Conservation (phyloP, 371 early-diverging fungal species). For the Actinomortierella ambigua region DNA sequence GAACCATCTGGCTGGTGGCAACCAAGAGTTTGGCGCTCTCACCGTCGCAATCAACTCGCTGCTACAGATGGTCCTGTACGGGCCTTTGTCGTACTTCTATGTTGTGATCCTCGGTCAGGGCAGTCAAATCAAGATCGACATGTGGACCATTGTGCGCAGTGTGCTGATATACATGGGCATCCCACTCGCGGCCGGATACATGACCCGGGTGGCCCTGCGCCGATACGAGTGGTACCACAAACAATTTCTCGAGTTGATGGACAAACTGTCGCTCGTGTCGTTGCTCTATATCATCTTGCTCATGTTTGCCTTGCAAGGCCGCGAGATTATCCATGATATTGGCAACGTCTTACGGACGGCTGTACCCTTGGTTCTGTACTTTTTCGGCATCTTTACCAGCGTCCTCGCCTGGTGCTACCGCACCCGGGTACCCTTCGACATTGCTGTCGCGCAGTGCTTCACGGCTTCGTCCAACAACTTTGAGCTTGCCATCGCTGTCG, state of each 20-base stretch:
- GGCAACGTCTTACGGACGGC: constrained; percentile 67
- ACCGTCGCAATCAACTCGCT: constrained; percentile 74
- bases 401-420: constrained; percentile 50
- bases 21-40: constrained; percentile 70
- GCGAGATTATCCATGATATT: constrained; percentile 66
- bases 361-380: constrained; percentile 74
- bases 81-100: constrained; percentile 65
- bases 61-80: constrained; percentile 69
- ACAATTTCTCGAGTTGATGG: constrained; percentile 58
- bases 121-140: constrained; percentile 47
- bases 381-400: constrained; percentile 59
- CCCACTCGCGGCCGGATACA: constrained; percentile 63
- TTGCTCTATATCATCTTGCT: constrained; percentile 73
- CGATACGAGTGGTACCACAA: constrained; percentile 59
- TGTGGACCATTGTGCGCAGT: constrained; percentile 62
- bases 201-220: constrained; percentile 58
- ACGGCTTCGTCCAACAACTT: constrained; percentile 80
- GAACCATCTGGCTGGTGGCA: constrained; percentile 72
- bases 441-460: constrained; percentile 67
- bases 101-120: constrained; percentile 56
- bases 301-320: constrained; percentile 80
- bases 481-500: constrained; percentile 80
- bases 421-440: constrained; percentile 48
- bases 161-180: constrained; percentile 76
- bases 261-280: constrained; percentile 62